These are phyloP conservation scores for Candida oleophila DNA, from an alignment of 805 yeast species.

Conservation along the genomic window DNA sequence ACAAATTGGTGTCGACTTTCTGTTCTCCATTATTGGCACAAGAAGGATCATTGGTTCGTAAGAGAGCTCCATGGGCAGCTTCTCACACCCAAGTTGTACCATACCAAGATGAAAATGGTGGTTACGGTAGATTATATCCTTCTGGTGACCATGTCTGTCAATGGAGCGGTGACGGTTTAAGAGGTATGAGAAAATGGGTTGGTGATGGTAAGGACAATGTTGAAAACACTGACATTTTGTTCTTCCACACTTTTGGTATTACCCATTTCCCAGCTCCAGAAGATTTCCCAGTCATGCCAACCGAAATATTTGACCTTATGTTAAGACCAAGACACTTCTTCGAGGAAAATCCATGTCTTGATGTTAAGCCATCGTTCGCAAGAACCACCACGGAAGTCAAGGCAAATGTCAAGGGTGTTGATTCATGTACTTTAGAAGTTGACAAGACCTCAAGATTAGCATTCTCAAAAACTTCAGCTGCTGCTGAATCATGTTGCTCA, in stretches of 20 bases:
- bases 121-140: conserved; percentile 67
- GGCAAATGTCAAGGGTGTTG: conserved; percentile 30
- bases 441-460: conserved; percentile 43
- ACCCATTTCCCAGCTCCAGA: conserved; percentile 88
- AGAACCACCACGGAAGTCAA: conserved; percentile 41
- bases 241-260: conserved; percentile 82
- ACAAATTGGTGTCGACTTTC: conserved; percentile 74
- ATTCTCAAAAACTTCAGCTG: conserved; percentile 25
- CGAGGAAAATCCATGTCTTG: conserved; percentile 74
- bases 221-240: conserved; percentile 68
- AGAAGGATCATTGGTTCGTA: conserved; percentile 69
- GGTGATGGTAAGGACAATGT: conserved; percentile 58
- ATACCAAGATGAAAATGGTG: conserved; percentile 52
- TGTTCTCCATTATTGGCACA: conserved; percentile 72
- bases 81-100: conserved; percentile 68
- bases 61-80: conserved; percentile 82
- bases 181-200: conserved; percentile 69
- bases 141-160: conserved; percentile 79
- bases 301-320: conserved; percentile 73
- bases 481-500: conserved; percentile 17
- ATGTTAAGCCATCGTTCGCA: conserved; percentile 62
- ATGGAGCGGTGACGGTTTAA: conserved; percentile 66
- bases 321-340: conserved; percentile 80
- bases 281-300: conserved; percentile 89
- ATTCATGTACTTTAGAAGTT: conserved; percentile 33